Evolutionary conservation across 1,139 yeast genomes (phyloP), one percentile per base, ranked within the genome.

Genomic region (Taphrina deformans): DNA sequence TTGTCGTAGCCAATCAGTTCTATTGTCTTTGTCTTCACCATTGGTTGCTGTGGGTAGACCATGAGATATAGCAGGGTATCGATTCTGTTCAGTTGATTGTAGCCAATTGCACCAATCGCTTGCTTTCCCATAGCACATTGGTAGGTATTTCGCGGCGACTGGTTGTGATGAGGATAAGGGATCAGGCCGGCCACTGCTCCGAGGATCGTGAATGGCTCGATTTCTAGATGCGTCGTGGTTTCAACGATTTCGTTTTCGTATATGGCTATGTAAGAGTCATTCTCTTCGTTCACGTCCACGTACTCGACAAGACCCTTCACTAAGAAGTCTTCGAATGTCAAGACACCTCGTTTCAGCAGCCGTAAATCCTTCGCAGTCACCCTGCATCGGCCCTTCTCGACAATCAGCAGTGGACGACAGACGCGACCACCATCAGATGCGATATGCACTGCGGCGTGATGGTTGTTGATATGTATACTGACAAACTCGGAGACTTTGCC

Each of bases 41-140:
- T 89, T 0, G 99, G 99, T 75, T 92, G 97, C 77, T 93, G 98
- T 7, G 99, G 99, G 75, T 95, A 93, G 18, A 92, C 97, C 97
- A 93, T 89, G 71, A 93, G 81, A 75, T 93, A 93, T 70, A 95
- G 80, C 72, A 93, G 79, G 0, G 99, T 95, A 74, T 93, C 99
- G 71, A 93, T 93, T 77, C 99, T 85, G 75, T 91, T 84, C 78
- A 93, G 89, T 77, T 93, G 99, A 76, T 93, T 93, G 76, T 93
- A 93, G 29, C 96, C 97, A 77, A 95, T 95, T 7, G 98, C 98
- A 70, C 99, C 99, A 77, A 93, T 93, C 24, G 99, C 99, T 79
- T 93, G 99, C 80, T 93, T 93, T 85, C 99, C 99, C 99, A 93
- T 93, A 75, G 99, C 99, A 83, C 97, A 93, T 79, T 93, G 99